Percentiles rank a stretch among this genome's conserved stretches.
phyloP scores from a whole-genome alignment of 2,329 filamentous ascomycete species.

The Fonsecaea erecta region DNA sequence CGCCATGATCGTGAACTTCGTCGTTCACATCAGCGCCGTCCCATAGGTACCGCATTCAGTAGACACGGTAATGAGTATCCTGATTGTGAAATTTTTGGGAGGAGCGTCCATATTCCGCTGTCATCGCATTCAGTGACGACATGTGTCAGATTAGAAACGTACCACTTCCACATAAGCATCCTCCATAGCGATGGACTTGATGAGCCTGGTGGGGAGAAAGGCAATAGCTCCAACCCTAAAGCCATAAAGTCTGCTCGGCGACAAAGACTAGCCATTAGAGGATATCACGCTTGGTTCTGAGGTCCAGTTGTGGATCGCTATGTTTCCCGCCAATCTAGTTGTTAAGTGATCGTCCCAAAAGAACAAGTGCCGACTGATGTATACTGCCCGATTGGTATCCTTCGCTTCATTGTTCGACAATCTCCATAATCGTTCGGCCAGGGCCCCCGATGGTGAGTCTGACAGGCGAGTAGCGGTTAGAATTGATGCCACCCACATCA shows the following conservation, averaged over 20 bases:
- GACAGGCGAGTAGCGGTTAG: slow-evolving; percentile 3
- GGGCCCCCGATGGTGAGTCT: background rate
- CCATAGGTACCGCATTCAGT: background rate
- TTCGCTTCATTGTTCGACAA: background rate
- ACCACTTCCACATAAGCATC: background rate
- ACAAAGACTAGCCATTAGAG: background rate
- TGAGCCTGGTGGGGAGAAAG: background rate
- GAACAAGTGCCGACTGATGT: slow-evolving; percentile 1
- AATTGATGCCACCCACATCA: slow-evolving; percentile 1
- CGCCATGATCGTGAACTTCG: background rate
- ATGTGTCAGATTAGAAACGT: background rate
- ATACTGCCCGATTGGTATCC: slow-evolving; percentile 2
- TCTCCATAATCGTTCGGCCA: slow-evolving; percentile 5
- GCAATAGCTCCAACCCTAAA: background rate
- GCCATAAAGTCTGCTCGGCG: background rate
- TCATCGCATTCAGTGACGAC: background rate
- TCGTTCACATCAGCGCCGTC: background rate
- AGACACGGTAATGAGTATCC: background rate
- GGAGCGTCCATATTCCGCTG: background rate
- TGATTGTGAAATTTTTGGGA: background rate
- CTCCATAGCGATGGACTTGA: background rate
- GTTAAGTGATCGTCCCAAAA: slow-evolving; percentile 9
- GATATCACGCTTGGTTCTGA: background rate
- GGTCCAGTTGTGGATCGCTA: background rate
- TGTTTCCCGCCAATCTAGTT: background rate